Conservation (phyloP, 345 rosid genomes). For the Linum trigynum region DNA sequence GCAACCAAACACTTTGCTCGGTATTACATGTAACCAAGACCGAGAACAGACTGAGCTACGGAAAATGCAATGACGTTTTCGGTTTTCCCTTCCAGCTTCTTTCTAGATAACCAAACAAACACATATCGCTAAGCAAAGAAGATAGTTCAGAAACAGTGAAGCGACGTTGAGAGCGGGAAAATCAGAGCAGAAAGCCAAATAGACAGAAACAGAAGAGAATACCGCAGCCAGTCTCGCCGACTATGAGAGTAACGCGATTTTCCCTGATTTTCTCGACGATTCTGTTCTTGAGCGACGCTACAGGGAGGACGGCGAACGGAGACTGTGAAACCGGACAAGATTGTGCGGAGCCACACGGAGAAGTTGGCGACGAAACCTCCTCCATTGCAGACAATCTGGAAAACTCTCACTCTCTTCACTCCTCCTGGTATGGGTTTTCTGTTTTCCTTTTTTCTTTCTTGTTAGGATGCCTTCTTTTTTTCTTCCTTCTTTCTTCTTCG, state of each 20-base stretch:
- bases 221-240: slow-evolving; percentile 98
- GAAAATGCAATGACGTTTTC: background rate
- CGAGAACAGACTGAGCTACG: background rate
- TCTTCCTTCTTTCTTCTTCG: background rate
- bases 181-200: background rate
- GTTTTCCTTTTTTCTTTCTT: background rate
- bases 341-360: slow-evolving; percentile 36
- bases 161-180: background rate
- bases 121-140: background rate
- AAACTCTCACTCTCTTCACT: background rate
- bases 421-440: background rate
- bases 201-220: slow-evolving; percentile 7
- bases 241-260: slow-evolving; percentile 92
- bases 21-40: background rate
- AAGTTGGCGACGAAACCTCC: slow-evolving; percentile 38
- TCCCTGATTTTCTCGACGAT: slow-evolving; percentile 71
- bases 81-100: background rate
- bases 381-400: slow-evolving; percentile 24
- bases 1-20: background rate
- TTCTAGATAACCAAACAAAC: background rate
- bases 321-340: slow-evolving; percentile 33
- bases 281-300: slow-evolving; percentile 48
- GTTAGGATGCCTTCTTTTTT: too few species aligned
- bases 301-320: slow-evolving; percentile 57
- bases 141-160: background rate